Evolutionary conservation across 306 rosid species (phyloP), one percentile per base, ranked within the genome.

Genomic region (Benincasa hispida): DNA sequence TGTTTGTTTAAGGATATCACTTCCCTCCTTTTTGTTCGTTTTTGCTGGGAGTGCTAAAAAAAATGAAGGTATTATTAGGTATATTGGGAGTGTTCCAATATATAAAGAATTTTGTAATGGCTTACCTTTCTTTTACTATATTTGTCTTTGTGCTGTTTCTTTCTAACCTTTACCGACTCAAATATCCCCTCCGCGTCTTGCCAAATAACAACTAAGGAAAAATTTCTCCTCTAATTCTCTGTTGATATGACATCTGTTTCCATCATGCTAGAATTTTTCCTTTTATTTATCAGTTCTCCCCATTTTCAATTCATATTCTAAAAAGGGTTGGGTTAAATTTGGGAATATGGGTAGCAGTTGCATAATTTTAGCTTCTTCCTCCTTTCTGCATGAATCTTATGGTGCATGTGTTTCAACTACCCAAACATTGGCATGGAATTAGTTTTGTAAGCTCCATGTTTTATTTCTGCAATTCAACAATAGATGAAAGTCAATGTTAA

Each of bases 321-420:
- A 78, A 86, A 74, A 80, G 72, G 77, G 88, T 76, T 77, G 76
- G 75, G 81, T 79, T 77, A 86, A 86, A 86, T 79, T 81, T 57
- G 78, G 83, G 75, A 53, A 76, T 80, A 18, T 76, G 61, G 61
- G 30, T 11, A 68, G 41, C 32, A 15, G 84, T 78, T 72, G 67
- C 72, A 58, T 70, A 82, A 68, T 55, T 74, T 82, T 80, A 82
- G 82, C 78, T 35, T 62, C 76, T 45, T 68, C 50, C 74, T 66
- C 69, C 72, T 25, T 74, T 21, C 70, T 28, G 56, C 77, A 68
- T 41, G 68, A 72, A 72, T 74, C 72, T 61, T 72, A 42, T 6
- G 55, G 74, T 73, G 76, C 75, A n/a, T 80, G 75, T 5, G 58
- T 77, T 81, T 74, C 74, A 62, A 80, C 81, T 65, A 10, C 80